Evolutionary conservation across 768 basidiomycete species (phyloP).

Genomic region (Trametes cinnabarina): DNA sequence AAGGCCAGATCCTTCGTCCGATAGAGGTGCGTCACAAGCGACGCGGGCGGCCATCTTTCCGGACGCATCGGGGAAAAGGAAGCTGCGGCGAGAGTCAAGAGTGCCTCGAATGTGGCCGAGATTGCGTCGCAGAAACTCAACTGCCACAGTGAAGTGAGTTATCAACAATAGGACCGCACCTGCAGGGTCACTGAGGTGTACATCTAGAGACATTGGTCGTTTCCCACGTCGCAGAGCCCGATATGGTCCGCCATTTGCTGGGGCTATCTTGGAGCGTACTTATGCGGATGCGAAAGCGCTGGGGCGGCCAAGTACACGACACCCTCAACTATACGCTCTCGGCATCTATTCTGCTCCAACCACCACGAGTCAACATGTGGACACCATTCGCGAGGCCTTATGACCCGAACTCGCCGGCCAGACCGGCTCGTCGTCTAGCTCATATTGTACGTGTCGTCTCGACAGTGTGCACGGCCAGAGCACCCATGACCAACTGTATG

Average conservation of each 20-base stretch:
- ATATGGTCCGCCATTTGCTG: conserved; percentile 9
- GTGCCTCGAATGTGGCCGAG: not conserved
- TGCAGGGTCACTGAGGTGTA: not conserved
- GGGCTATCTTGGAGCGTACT: not conserved
- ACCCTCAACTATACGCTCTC: conserved; percentile 11
- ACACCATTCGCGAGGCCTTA: not conserved
- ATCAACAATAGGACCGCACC: not conserved
- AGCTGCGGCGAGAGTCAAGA: not conserved
- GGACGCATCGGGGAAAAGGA: conserved; percentile 15
- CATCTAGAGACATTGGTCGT: not conserved
- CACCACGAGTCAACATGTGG: conserved; percentile 4
- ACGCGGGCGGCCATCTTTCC: conserved; percentile 5
- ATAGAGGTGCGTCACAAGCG: conserved; percentile 10
- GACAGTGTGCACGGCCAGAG: not conserved
- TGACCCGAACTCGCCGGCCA: conserved; percentile 8
- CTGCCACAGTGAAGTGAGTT: not conserved
- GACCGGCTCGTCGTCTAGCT: not conserved
- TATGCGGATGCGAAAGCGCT: conserved; percentile 4
- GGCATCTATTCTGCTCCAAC: conserved; percentile 12
- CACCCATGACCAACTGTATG: conserved; percentile 13
- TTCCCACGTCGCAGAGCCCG: not conserved
- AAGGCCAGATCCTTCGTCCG: conserved; percentile 8
- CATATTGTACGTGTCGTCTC: not conserved
- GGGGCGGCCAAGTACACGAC: conserved; percentile 2
- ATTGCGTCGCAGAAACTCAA: not conserved